phyloP scores from a whole-genome alignment of 2,329 filamentous ascomycete genomes.

The Aspergillus sp. region DNA sequence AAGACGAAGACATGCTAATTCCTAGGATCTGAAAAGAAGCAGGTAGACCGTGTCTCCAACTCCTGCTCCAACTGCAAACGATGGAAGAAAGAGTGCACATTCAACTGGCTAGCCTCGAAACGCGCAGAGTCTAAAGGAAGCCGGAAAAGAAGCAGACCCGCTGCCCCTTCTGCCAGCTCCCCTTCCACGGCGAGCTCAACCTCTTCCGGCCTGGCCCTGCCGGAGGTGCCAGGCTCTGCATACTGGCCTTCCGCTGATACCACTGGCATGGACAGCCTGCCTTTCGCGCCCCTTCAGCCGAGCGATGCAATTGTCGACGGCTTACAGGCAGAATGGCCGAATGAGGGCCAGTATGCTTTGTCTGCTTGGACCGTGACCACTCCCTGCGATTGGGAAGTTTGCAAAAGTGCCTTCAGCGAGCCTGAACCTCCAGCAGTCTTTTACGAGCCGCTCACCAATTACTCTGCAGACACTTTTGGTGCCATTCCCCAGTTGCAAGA shows the following conservation, averaged over 20 bases:
- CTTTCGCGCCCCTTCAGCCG: no score
- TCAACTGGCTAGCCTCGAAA: conserved; percentile 38
- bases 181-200: no score
- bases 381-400: no score
- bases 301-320: no score
- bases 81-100: conserved; percentile 42
- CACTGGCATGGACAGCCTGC: background rate
- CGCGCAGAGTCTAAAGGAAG: conserved; percentile 4
- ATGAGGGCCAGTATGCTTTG: no score
- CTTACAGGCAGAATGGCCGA: no score
- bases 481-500: background rate
- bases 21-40: conserved; percentile 5
- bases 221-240: background rate
- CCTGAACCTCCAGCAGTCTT: no score
- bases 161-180: background rate
- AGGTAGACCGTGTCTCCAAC: conserved; percentile 5
- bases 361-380: no score
- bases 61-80: conserved; percentile 41
- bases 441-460: background rate
- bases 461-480: background rate
- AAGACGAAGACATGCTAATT: background rate
- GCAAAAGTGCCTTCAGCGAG: no score
- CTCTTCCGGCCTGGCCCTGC: background rate
- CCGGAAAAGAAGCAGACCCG: conserved; percentile 2
- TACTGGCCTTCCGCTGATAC: background rate